Percentiles rank a stretch among this genome's conserved stretches.
phyloP scores from a whole-genome alignment of 2,329 filamentous ascomycete genomes.

The Aspergillus nomiae region DNA sequence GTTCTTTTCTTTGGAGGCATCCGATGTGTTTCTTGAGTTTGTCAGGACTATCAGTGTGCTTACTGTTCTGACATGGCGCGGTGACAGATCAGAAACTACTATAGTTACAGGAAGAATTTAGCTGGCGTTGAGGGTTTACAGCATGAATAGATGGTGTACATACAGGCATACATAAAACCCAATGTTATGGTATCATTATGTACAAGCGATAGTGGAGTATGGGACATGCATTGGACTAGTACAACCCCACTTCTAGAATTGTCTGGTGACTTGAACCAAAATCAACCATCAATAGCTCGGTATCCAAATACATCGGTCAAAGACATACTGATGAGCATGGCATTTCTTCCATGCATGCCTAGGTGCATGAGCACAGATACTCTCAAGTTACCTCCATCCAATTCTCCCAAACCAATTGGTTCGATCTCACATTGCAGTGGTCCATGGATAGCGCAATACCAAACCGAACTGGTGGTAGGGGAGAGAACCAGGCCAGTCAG shows the following conservation, averaged over 20 bases:
- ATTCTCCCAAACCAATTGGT: not conserved
- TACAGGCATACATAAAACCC: not conserved
- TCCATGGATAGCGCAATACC: not conserved
- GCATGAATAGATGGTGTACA: not conserved
- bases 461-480: not conserved
- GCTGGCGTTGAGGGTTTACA: not conserved
- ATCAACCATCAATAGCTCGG: not conserved
- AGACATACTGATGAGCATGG: not conserved
- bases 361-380: not conserved
- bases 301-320: not conserved
- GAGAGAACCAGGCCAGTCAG: slow-evolving; percentile 11
- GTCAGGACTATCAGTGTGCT: not conserved
- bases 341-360: not conserved
- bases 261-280: not conserved
- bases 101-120: not conserved
- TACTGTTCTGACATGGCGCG: not conserved
- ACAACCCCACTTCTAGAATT: not conserved
- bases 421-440: not conserved
- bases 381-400: not conserved
- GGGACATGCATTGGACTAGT: not conserved
- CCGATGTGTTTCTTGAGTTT: slow-evolving; percentile 8
- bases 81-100: not conserved
- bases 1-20: slow-evolving; percentile 11
- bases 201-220: not conserved
- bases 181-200: not conserved